Percentiles rank a stretch among this genome's conserved stretches.
phyloP scores from a whole-genome alignment of 345 rosid genomes.

The Citrus sinensis region DVS_A1.0 CM039164.1:5507501-5508000 shows the following conservation, averaged over 20 bases:
- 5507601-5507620: slow-evolving; percentile 93
- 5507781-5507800: slow-evolving; percentile 88
- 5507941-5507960: background rate
- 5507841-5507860: slow-evolving; percentile 61
- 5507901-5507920: background rate
- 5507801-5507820: slow-evolving; percentile 59
- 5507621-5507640: slow-evolving; percentile 99
- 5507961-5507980: background rate
- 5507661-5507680: slow-evolving; percentile 64
- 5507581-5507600: slow-evolving; percentile 84
- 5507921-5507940: background rate
- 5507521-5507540: slow-evolving; percentile 83
- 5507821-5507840: slow-evolving; percentile 67
- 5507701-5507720: slow-evolving; percentile 65
- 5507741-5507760: slow-evolving; percentile 86
- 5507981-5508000: background rate
- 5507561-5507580: slow-evolving; percentile 67
- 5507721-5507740: slow-evolving; percentile 80
- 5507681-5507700: slow-evolving; percentile 75
- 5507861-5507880: background rate
- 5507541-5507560: slow-evolving; percentile 70
- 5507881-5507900: background rate
- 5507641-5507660: slow-evolving; percentile 79
- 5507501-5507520: slow-evolving; percentile 74
- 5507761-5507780: slow-evolving; percentile 81